phyloP scores from a whole-genome alignment of 2,329 filamentous ascomycete species.

The Eurotiales sp. region DNA sequence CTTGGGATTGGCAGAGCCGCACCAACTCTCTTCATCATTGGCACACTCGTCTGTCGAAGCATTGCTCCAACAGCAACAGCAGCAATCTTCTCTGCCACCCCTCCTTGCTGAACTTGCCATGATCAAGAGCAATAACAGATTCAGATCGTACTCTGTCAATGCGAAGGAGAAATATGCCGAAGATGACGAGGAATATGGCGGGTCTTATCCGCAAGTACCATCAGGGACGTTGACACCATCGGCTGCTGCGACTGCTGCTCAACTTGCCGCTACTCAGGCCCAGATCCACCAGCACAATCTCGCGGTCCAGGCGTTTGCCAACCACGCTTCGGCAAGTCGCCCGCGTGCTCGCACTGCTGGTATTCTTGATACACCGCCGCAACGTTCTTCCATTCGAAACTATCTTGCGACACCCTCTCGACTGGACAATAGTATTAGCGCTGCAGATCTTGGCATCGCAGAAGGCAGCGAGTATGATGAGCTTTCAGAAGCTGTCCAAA shows the following conservation, averaged over 20 bases:
- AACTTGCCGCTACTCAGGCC: conserved; percentile 58
- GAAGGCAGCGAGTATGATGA: conserved; percentile 78
- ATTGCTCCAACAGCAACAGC: conserved; percentile 43
- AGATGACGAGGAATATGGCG: conserved; percentile 73
- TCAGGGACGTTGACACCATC: conserved; percentile 59
- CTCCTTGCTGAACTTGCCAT: conserved; percentile 73
- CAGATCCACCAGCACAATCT: conserved; percentile 86
- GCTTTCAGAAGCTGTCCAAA: conserved; percentile 75
- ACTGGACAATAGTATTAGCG: conserved; percentile 70
- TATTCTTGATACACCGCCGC: conserved; percentile 73
- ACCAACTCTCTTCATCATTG: conserved; percentile 70
- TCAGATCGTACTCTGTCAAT: conserved; percentile 97
- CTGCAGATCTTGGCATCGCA: conserved; percentile 68
- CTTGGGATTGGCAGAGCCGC: conserved; percentile 87
- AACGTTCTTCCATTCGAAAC: conserved; percentile 61
- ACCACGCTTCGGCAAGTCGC: conserved; percentile 73
- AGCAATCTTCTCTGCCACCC: conserved; percentile 51
- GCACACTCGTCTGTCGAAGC: conserved; percentile 57
- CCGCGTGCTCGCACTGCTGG: conserved; percentile 89
- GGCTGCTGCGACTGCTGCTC: conserved; percentile 54
- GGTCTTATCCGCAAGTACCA: conserved; percentile 53
- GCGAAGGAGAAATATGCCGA: conserved; percentile 96
- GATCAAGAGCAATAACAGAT: conserved; percentile 76
- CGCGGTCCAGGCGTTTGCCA: conserved; percentile 87
- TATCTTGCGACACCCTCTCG: conserved; percentile 75